Evolutionary conservation across 225 moss, liverwort and hornwort species (phyloP), one percentile per base, ranked within the genome.

Genomic region (Pseudoscleropodium purum): DNA sequence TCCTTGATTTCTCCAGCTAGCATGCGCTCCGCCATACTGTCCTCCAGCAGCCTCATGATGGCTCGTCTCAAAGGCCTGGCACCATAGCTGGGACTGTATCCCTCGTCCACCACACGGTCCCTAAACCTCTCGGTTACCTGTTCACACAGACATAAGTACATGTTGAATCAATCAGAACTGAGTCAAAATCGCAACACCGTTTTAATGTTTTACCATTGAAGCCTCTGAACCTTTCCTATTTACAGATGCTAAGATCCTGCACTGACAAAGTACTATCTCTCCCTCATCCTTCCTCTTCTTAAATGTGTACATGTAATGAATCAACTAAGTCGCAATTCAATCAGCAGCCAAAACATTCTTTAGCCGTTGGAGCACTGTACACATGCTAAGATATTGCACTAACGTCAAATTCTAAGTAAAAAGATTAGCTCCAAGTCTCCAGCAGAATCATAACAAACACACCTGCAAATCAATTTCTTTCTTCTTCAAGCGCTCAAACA

Each of bases 11-110:
- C 96, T 81, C 98, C 98, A 9, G 97, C 92, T 70, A 98, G 96
- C 98, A 98, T 98, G 67, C 98, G 94, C 92, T 98, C 98, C 47
- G 98, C 98, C 98, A 98, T 98, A 47, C 98, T 98, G 67, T 98
- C 98, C 85, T 98, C 98, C 64, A 98, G 92, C 82, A 98, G 86
- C 84, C 98, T 91, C 98, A 98, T 98, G 57, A 98, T 98, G 20
- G 98, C 98, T 83, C 98, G 95, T 89, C 98, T 94, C 91, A 98
- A 75, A 4, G 98, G 98, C 86, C 98, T 91, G 8, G 98, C 98
- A 41, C 98, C 98, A 86, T 98, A 98, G 83, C 98, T 98, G 13
- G 98, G 98, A 85, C 98, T 98, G 90, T 98, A 98, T 6, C 98
- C 98, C 87, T 98, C 98, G 75, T 98, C 98, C 60, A 98, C 98